Conservation (phyloP, 495 filamentous ascomycete genomes). For the Hyaloscypha finlandica region DNA sequence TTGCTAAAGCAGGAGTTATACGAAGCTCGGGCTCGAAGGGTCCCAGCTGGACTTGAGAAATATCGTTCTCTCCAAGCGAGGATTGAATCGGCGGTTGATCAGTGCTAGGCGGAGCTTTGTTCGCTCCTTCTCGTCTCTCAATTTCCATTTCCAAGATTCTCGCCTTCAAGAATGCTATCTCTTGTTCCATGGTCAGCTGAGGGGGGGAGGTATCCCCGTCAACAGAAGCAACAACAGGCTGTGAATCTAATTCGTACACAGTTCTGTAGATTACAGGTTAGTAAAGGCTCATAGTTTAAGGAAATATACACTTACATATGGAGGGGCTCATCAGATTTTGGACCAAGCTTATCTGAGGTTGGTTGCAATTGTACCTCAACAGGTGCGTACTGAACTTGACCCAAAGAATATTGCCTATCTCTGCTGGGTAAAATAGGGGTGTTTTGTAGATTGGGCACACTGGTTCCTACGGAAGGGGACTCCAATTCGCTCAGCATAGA, state of each 20-base stretch:
- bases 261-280: not conserved
- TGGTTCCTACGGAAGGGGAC: not conserved
- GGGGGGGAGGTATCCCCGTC: not conserved
- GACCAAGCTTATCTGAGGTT: not conserved
- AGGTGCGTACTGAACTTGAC: not conserved
- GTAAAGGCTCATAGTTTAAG: not conserved
- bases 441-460: not conserved
- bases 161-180: conserved; percentile 25
- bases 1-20: conserved; percentile 1
- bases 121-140: conserved; percentile 16
- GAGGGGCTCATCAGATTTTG: not conserved
- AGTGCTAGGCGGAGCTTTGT: not conserved
- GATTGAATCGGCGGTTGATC: not conserved
- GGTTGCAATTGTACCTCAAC: not conserved
- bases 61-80: not conserved
- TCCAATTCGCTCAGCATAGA: not conserved
- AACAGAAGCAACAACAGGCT: not conserved
- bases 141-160: conserved; percentile 23
- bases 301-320: not conserved
- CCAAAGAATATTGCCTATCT: too few relatives aligned
- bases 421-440: not conserved
- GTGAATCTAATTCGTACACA: not conserved
- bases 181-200: conserved; percentile 22
- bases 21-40: not conserved
- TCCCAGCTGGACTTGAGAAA: not conserved